Conservation (phyloP, 352 stramenopile species). For the Phytophthora pistaciae region DNA sequence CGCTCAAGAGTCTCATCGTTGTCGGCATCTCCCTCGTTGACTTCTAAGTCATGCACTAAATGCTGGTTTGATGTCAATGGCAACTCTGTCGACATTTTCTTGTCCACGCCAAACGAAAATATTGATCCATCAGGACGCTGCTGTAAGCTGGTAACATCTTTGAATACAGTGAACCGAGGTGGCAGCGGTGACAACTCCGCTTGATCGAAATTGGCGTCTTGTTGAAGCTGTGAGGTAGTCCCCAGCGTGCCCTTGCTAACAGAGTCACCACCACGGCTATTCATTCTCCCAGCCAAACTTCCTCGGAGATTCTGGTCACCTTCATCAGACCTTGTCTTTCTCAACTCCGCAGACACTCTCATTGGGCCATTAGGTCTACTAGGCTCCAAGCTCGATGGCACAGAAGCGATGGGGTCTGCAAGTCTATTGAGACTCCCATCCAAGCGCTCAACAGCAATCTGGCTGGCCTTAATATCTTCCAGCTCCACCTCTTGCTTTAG, state of each 20-base stretch:
- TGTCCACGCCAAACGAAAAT: conserved; percentile 22
- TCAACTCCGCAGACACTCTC: not conserved
- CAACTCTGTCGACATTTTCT: not conserved
- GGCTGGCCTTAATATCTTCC: not conserved
- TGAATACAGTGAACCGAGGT: conserved; percentile 3
- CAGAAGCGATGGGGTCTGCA: not conserved
- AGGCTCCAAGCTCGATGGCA: not conserved
- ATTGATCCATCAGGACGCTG: conserved; percentile 13
- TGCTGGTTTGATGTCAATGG: not conserved
- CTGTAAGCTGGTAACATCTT: not conserved
- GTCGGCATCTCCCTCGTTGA: not conserved
- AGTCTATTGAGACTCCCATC: not conserved
- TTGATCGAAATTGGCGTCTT: not conserved
- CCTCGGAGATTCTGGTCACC: too few species aligned
- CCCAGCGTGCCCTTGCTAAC: not conserved
- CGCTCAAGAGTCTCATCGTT: not conserved
- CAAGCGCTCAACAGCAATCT: not conserved
- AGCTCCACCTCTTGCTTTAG: not conserved
- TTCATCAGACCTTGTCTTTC: not conserved
- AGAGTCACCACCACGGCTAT: not conserved
- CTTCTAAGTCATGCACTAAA: not conserved
- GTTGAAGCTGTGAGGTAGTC: not conserved
- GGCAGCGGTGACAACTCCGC: not conserved
- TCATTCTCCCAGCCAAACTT: not conserved
- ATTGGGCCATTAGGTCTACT: not conserved